Evolutionary conservation across 805 yeast species (phyloP), one percentile per base, ranked within the genome.

Genomic region (Cyberlindnera veronae): DNA sequence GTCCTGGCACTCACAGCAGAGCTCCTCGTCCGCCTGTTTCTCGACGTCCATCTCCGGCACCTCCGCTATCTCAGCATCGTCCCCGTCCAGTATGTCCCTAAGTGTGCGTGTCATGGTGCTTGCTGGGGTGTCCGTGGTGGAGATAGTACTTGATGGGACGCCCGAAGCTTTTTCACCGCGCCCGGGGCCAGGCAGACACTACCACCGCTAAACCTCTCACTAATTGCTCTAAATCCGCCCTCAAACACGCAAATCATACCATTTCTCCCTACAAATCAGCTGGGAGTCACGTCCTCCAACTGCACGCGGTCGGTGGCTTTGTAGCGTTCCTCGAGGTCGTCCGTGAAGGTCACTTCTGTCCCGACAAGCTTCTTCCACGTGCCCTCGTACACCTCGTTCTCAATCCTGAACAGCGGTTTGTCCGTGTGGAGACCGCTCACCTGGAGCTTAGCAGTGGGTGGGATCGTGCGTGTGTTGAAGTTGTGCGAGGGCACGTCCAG

Each of bases 341-440:
- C 60, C 7, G 50, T 46, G 30, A 60, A 47, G 21, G 62, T 74
- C 30, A 77, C 55, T 46, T 77, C 96, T 0, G 95, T 84, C 0
- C 98, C 98, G 1, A 86, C 81, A 3, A 87, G 61, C 39, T 74
- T 74, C 31, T 72, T 69, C 96, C 97, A 90, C 17, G 69, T 64
- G 2, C 95, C 93, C 59, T 79, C 77, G 57, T 78, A 87, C 4
- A 86, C 61, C 28, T 72, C 68, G 37, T 73, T 71, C 29, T 82
- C 81, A 12, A 79, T 63, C 50, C 74, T 77, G 32, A 81, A 68
- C 16, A 80, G 54, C 5, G 90, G 89, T 23, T 63, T 62, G 16
- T 69, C 67, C 11, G 71, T 63, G 16, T 78, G 76, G 19, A 83
- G 55, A 0, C 83, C 85, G 14, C 82, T 69, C 12, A 74, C 57